Conservation (phyloP, 139 green algal species). For the Micromonas pusilla region DNA sequence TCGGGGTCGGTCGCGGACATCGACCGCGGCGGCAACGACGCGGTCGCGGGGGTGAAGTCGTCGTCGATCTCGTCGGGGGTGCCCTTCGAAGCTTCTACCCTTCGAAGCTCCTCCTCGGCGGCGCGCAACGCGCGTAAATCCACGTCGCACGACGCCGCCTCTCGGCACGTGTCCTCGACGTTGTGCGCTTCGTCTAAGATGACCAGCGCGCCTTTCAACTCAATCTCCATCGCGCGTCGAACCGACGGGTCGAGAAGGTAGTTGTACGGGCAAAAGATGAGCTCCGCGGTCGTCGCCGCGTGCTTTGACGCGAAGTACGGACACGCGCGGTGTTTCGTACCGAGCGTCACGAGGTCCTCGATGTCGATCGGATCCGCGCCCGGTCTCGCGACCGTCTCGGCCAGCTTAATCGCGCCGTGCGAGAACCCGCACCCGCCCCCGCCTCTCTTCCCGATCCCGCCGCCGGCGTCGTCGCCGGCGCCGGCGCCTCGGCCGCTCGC, state of each 20-base stretch:
- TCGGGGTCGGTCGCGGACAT: neutral
- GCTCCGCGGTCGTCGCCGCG: conserved; percentile 61
- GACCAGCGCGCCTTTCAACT: conserved; percentile 60
- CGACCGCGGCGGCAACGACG: too few relatives aligned
- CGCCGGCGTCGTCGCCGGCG: neutral
- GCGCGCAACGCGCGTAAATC: too few relatives aligned
- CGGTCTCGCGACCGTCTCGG: neutral
- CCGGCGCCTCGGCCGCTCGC: too few relatives aligned
- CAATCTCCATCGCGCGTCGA: conserved; percentile 58
- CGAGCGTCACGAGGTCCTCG: conserved; percentile 70
- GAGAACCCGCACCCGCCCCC: neutral
- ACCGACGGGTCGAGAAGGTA: conserved; percentile 67
- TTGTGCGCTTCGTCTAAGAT: conserved; percentile 94
- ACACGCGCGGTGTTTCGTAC: conserved; percentile 53
- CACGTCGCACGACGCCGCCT: conserved; percentile 8
- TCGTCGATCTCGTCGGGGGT: too few relatives aligned
- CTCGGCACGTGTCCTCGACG: conserved; percentile 22
- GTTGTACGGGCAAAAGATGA: conserved; percentile 91
- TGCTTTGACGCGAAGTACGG: conserved; percentile 77
- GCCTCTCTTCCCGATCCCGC: neutral
- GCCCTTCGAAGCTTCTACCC: too few relatives aligned
- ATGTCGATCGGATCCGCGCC: conserved; percentile 67
- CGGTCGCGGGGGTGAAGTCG: too few relatives aligned
- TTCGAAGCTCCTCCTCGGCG: too few relatives aligned
- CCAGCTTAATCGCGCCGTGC: neutral